Percentiles rank a stretch among this genome's conserved stretches.
These are phyloP conservation scores for Carex cristatella DNA, from an alignment of 176 grass and related monocot species.

Conservation along the genomic window DNA sequence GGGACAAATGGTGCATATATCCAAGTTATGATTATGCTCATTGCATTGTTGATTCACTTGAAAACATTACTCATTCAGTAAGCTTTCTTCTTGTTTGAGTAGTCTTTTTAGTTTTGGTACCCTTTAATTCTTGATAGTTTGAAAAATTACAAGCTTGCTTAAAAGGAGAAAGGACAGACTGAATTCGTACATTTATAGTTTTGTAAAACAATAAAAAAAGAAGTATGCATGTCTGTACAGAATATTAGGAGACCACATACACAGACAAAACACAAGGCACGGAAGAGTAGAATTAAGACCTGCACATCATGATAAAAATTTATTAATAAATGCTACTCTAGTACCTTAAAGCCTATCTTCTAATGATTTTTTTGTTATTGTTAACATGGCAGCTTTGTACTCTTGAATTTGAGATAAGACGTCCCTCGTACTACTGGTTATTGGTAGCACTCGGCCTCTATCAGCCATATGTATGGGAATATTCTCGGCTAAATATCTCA, in stretches of 20 bases:
- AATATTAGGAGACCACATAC: neutral
- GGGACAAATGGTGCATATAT: slow-evolving; percentile 99
- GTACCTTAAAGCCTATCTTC: neutral
- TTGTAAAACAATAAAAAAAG: neutral
- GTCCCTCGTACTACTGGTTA: slow-evolving; percentile 96
- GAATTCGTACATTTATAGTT: neutral
- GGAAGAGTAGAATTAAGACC: neutral
- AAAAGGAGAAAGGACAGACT: neutral
- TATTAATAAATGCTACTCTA: neutral
- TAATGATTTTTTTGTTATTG: slow-evolving; percentile 15
- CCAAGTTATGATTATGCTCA: slow-evolving; percentile 96
- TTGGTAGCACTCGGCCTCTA: slow-evolving; percentile 80
- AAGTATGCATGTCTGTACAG: neutral
- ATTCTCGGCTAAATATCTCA: slow-evolving; percentile 92
- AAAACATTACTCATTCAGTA: slow-evolving; percentile 98
- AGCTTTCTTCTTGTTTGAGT: slow-evolving; percentile 18
- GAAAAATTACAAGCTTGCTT: slow-evolving; percentile 9
- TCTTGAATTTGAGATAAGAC: slow-evolving; percentile 91
- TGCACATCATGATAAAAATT: neutral
- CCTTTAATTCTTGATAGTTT: neutral
- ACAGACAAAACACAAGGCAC: neutral
- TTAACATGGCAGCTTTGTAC: slow-evolving; percentile 54
- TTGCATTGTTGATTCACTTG: slow-evolving; percentile 97
- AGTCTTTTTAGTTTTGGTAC: slow-evolving; percentile 18
- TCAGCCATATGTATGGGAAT: slow-evolving; percentile 95